Conservation (phyloP, 2,329 filamentous ascomycete species). For the Epichloe bromicola region DNA sequence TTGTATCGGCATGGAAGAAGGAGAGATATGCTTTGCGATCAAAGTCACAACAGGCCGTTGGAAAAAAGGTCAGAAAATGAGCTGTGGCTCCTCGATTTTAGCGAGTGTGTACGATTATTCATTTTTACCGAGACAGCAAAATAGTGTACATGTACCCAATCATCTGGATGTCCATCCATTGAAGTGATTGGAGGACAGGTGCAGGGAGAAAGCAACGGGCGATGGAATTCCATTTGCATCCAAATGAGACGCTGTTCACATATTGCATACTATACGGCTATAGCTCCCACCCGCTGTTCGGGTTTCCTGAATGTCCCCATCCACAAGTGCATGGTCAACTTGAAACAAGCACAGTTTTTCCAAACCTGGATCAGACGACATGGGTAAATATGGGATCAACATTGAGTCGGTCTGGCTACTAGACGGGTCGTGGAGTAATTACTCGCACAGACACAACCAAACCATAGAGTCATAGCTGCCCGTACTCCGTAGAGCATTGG, state of each 20-base stretch:
- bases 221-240: too few relatives aligned
- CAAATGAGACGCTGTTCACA: too few relatives aligned
- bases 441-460: background rate
- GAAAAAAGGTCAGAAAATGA: constrained; percentile 13
- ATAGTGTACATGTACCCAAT: background rate
- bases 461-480: background rate
- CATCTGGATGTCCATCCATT: too few relatives aligned
- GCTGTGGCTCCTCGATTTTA: background rate
- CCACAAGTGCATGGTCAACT: background rate
- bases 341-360: background rate
- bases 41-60: constrained; percentile 17
- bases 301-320: background rate
- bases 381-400: background rate
- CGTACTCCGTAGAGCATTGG: too few relatives aligned
- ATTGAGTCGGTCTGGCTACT: background rate
- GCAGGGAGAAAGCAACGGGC: too few relatives aligned
- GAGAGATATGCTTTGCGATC: constrained; percentile 28
- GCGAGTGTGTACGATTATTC: constrained; percentile 20
- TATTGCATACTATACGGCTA: too few relatives aligned
- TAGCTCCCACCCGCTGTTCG: too few relatives aligned
- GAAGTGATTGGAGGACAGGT: too few relatives aligned
- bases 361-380: background rate
- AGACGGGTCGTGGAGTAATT: background rate
- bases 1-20: constrained; percentile 46
- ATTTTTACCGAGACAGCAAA: background rate